phyloP scores from a whole-genome alignment of 2,329 filamentous ascomycete genomes.

The Penicillium decumbens region DNA sequence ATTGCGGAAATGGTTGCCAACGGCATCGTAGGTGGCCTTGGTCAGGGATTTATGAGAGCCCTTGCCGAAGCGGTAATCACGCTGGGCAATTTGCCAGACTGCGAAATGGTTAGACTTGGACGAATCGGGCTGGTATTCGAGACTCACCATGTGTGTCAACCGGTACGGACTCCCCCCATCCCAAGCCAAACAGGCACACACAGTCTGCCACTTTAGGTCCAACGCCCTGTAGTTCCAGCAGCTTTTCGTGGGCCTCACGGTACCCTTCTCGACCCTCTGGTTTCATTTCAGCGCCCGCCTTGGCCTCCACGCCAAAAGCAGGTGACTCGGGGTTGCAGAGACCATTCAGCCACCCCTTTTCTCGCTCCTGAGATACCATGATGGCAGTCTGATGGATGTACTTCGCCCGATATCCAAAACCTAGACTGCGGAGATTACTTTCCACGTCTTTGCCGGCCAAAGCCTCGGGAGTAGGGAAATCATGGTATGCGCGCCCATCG shows the following conservation, averaged over 20 bases:
- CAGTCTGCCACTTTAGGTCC: constrained; percentile 97
- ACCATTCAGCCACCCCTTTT: constrained; percentile 68
- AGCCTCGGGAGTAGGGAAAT: constrained; percentile 73
- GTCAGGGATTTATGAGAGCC: constrained; percentile 79
- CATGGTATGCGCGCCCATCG: constrained; percentile 69
- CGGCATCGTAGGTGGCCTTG: constrained; percentile 80
- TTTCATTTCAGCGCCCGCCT: constrained; percentile 46
- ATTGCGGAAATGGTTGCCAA: constrained; percentile 81
- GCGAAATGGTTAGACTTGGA: constrained; percentile 2
- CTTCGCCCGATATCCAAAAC: constrained; percentile 91
- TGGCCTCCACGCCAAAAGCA: constrained; percentile 48
- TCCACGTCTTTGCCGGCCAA: constrained; percentile 75
- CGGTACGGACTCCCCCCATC: constrained; percentile 91
- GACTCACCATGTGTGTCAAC: constrained; percentile 78
- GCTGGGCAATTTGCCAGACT: constrained; percentile 96
- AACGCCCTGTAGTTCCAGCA: constrained; percentile 78
- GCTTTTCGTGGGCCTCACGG: constrained; percentile 70
- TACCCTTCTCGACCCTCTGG: constrained; percentile 61
- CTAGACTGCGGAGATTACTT: constrained; percentile 69
- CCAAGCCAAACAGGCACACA: constrained; percentile 90
- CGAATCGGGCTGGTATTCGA: not conserved
- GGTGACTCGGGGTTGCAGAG: constrained; percentile 73
- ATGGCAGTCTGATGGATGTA: constrained; percentile 84
- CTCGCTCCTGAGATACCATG: constrained; percentile 64
- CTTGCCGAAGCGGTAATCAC: constrained; percentile 89